Base-by-base conservation (phyloP, 768 basidiomycete genomes). In the Tulasnella sp. region DNA sequence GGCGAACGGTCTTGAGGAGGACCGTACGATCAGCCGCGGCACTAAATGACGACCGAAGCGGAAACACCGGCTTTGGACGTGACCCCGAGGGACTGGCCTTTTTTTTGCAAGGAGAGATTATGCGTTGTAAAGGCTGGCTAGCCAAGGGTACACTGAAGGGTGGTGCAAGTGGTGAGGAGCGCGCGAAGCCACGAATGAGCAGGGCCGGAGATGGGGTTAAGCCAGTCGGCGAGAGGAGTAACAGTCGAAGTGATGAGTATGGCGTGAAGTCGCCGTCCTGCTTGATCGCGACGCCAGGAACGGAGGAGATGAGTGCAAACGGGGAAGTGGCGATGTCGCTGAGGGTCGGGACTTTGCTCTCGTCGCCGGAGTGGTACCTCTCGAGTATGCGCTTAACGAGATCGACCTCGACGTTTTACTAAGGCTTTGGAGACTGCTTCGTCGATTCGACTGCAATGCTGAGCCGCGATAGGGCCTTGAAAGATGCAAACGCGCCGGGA, bases 401-500 rank as follows among this genome's bases (percentile, higher is more conserved):
- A n/a, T n/a, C n/a, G n/a, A n/a, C 89, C 81, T 76, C 93, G 90
- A 81, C 98, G 90, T 80, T 90, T 90, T 68, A 92, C 95, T 66
- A 99, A 86, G 69, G 98, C 83, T 35, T 96, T 91, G 76, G 90
- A 91, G 79, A 98, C 90, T 6, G 97, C 94, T 80, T 96, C 94
- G 77, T 99, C 94, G 81, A 94, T 95, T 77, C 88, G 83, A 52
- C 83, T 88, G 9, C 93, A 88, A 80, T 93, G 89, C 80, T 92
- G 94, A 74, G 87, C 94, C 0, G 97, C 95, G 66, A 99, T 90
- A 14, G 97, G 97, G 26, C 97, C 97, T 81, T 97, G 95, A 69
- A 99, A 87, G 76, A 99, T 96, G 78, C 94, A 96, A 29, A 98
- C 95, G 74, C 97, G 90, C 80, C 98, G 93, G 29, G 96, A 95